Evolutionary conservation across 2,329 filamentous ascomycete species (phyloP), one percentile per base, ranked within the genome.

Genomic region (Apiospora rasikravindrae): DNA sequence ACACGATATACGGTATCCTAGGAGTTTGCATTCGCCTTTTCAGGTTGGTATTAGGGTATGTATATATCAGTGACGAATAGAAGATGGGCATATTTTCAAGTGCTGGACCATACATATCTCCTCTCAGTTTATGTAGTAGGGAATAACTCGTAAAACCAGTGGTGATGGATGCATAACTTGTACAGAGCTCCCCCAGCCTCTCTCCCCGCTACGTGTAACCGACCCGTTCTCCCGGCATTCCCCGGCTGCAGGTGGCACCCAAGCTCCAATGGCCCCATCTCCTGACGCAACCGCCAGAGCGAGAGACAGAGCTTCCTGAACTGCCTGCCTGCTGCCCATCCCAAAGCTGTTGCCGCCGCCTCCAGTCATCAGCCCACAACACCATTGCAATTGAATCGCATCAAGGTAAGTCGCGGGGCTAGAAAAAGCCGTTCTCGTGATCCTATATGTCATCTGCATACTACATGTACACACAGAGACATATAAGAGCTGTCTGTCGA

Each of bases 331-430:
- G 19, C 44, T 49, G 44, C 44, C 67, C 67, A 49, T 49, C 67
- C 67, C 67, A 6, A 47, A 69, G 67, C 67, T 68, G 42, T 29
- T 69, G 47, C 67, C 37, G 24, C n/a, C 33, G 57, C 57, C 57
- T 64, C 67, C 67, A 69, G 26, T 13, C 33, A 69, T 69, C 67
- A 69, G 67, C 67, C 67, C 67, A 69, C 33, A 64, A 64, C 57
- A 64, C 19, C 33, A 64, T 64, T 40, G 57, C 57, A 64, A 68
- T 68, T 68, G 67, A 68, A 68, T 37, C 45, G 29, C 42, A 47
- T 49, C 67, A 10, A 47, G 67, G 67, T 68, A 47, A 68, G 45
- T 68, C 42, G 26, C 67, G 42, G 45, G 40, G 57, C 33, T 40
- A n/a, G 33, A 37, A 22, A 24, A 64, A 6, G 19, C 57, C 22